Conservation (phyloP, 192 early-diverging fungal species). For the Hyaloraphidium curvatum region DNA sequence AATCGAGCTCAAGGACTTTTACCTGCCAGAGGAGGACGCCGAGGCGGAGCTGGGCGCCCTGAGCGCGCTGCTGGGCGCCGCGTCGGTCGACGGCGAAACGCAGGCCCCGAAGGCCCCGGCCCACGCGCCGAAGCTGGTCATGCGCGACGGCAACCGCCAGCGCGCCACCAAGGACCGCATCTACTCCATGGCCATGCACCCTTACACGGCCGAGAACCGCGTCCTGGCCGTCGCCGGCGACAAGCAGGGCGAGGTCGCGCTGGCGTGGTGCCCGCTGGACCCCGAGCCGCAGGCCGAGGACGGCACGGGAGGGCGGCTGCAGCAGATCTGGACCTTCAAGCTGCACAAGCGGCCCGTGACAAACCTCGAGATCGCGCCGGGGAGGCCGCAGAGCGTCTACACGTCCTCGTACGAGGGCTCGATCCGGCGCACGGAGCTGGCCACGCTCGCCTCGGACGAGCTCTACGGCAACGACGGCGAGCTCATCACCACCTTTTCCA, state of each 20-base stretch:
- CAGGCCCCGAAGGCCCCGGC: no score
- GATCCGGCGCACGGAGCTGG: background rate
- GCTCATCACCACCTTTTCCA: background rate
- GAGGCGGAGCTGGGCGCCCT: no score
- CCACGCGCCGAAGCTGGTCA: no score
- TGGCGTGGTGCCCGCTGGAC: no score
- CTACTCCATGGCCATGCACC: background rate
- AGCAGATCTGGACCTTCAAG: no score
- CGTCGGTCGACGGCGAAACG: no score
- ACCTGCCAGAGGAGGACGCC: no score
- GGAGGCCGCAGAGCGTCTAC: background rate
- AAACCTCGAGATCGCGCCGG: background rate
- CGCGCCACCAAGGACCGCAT: background rate
- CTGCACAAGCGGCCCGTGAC: background rate
- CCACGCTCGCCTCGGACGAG: background rate
- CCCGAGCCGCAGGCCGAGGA: no score
- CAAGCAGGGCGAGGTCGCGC: background rate
- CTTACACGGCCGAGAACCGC: background rate
- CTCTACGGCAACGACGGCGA: background rate
- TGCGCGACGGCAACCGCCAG: no score
- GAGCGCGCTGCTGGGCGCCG: no score
- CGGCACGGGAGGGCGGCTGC: no score
- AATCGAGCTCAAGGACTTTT: no score
- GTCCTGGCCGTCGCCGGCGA: background rate
- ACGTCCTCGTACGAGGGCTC: slow-evolving; percentile 2